phyloP scores from a whole-genome alignment of 1,284 basidiomycete species.

The Melampsora larici-populina region DNA sequence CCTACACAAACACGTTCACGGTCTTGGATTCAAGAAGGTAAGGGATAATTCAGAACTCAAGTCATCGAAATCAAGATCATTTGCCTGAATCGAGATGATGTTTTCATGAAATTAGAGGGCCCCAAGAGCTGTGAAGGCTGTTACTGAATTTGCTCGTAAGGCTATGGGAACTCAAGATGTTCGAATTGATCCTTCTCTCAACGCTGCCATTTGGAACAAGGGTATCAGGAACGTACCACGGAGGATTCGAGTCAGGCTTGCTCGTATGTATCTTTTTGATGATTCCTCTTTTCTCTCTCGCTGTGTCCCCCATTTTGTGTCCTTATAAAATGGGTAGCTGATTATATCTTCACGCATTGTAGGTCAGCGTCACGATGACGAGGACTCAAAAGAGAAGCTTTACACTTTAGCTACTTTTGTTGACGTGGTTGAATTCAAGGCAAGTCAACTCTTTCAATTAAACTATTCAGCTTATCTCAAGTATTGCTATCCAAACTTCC shows the following conservation, averaged over 20 bases:
- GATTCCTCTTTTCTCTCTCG: neutral
- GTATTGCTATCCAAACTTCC: too few relatives aligned
- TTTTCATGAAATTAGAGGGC: conserved; percentile 56
- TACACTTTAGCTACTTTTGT: conserved; percentile 85
- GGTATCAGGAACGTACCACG: conserved; percentile 87
- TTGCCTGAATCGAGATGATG: too few relatives aligned
- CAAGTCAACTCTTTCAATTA: conserved; percentile 61
- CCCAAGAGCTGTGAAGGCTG: conserved; percentile 87
- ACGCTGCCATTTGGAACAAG: conserved; percentile 84
- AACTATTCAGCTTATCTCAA: too few relatives aligned
- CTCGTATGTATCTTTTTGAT: conserved; percentile 66
- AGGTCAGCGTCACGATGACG: conserved; percentile 89
- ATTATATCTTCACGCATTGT: conserved; percentile 23
- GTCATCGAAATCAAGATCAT: too few relatives aligned
- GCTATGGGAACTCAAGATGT: conserved; percentile 91
- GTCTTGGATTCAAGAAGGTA: conserved; percentile 56
- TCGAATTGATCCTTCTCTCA: conserved; percentile 84
- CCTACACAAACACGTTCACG: conserved; percentile 87
- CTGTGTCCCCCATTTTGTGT: too few relatives aligned
- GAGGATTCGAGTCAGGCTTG: conserved; percentile 82
- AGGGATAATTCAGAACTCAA: neutral
- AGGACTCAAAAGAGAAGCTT: conserved; percentile 94
- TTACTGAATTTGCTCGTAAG: conserved; percentile 82
- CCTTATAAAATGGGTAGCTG: neutral
- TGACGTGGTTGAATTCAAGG: conserved; percentile 59